Evolutionary conservation across 148 eudicot genomes (phyloP).

Genomic region (Rheum nobile): DNA sequence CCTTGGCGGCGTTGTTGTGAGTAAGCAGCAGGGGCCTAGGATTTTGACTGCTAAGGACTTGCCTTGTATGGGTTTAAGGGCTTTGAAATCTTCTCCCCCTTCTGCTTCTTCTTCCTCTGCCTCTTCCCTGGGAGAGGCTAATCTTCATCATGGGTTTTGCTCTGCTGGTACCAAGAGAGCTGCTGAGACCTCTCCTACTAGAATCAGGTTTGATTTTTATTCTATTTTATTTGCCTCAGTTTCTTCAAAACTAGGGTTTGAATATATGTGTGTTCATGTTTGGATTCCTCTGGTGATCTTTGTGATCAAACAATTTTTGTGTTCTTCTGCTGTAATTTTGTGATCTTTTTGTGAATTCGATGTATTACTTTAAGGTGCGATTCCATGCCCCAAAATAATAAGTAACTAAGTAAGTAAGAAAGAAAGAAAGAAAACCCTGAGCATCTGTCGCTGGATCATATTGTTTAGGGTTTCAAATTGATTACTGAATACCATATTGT

Average conservation of each 20-base stretch:
- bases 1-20: conserved; percentile 24
- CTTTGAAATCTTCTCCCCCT: conserved; percentile 30
- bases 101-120: conserved; percentile 38
- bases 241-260: neutral
- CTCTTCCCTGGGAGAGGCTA: neutral
- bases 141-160: conserved; percentile 1
- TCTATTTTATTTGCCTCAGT: neutral
- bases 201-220: conserved; percentile 21
- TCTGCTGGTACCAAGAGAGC: conserved; percentile 56
- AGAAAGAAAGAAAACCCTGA: too few species aligned
- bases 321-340: neutral
- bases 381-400: neutral
- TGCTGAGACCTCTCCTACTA: conserved; percentile 56
- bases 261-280: too few species aligned
- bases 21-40: conserved; percentile 18
- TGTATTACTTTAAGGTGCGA: neutral
- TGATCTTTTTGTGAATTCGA: neutral
- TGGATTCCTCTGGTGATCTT: neutral
- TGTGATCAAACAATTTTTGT: neutral
- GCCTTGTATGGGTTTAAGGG: conserved; percentile 16
- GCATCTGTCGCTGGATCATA: neutral
- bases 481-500: neutral
- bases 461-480: neutral
- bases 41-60: conserved; percentile 54
- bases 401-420: too few species aligned